Percentiles rank a stretch among this genome's conserved stretches.
phyloP scores from a whole-genome alignment of 176 grass and related monocot species.

The Miscanthus lutarioriparius region DNA sequence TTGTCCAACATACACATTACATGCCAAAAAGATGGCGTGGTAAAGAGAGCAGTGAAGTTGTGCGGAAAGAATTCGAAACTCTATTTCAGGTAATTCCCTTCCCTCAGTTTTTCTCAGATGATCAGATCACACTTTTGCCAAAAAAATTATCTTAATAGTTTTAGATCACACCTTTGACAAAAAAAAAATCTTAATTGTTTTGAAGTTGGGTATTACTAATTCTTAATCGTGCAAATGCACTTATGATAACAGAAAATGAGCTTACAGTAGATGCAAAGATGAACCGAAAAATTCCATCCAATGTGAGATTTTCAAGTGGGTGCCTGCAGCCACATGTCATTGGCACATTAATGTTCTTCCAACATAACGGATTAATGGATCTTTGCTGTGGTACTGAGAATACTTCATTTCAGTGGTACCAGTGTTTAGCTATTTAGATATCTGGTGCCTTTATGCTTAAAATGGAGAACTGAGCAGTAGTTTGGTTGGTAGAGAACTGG shows the following conservation, averaged over 20 bases:
- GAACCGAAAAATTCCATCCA: background rate
- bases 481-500: background rate
- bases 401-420: background rate
- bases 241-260: background rate
- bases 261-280: background rate
- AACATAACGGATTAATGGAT: background rate
- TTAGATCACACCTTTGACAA: background rate
- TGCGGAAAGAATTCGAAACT: constrained; percentile 76
- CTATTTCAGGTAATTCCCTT: constrained; percentile 72
- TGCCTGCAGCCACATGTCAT: background rate
- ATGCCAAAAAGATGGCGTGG: constrained; percentile 91
- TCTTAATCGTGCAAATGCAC: background rate
- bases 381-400: background rate
- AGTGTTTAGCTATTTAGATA: background rate
- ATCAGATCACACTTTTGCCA: too few relatives aligned
- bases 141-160: background rate
- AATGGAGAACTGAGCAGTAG: background rate
- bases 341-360: background rate
- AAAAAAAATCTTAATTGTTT: background rate
- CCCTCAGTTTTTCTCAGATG: background rate
- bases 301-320: background rate
- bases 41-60: constrained; percentile 74
- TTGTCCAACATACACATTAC: constrained; percentile 82
- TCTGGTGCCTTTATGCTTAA: background rate
- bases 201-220: background rate